These are phyloP conservation scores for Teratosphaeria pseudoeucalypti DNA, from an alignment of 2,329 filamentous ascomycete genomes.

Conservation along the genomic window DNA sequence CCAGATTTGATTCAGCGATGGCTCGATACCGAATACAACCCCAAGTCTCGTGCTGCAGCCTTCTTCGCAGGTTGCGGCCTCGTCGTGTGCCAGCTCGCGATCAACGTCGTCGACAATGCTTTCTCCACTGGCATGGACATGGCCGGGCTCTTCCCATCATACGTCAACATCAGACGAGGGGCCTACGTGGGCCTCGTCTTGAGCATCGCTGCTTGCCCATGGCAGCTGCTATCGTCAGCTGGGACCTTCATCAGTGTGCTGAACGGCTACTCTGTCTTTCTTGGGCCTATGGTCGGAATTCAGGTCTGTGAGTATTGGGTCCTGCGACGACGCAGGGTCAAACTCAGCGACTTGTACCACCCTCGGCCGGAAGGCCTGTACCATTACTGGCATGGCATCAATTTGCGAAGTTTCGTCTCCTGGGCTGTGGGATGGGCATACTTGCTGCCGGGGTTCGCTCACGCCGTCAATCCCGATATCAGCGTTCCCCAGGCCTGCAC, in stretches of 20 bases:
- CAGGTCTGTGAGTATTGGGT: slow-evolving; percentile 39
- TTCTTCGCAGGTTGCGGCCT: slow-evolving; percentile 39
- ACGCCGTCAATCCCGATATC: slow-evolving; percentile 30
- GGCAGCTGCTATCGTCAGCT: slow-evolving; percentile 40
- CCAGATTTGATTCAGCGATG: slow-evolving; percentile 22
- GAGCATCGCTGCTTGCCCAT: slow-evolving; percentile 39
- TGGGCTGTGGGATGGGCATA: slow-evolving; percentile 28
- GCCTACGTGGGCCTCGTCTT: slow-evolving; percentile 39
- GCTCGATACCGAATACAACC: slow-evolving; percentile 24
- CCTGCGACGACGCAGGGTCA: slow-evolving; percentile 29
- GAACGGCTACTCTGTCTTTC: slow-evolving; percentile 36
- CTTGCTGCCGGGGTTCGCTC: slow-evolving; percentile 31
- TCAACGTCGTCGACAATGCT: slow-evolving; percentile 38
- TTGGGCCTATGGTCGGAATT: slow-evolving; percentile 35
- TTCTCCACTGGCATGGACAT: slow-evolving; percentile 47
- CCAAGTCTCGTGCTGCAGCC: slow-evolving; percentile 30
- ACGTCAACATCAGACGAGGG: slow-evolving; percentile 48
- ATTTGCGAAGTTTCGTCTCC: slow-evolving; percentile 34
- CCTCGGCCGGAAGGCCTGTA: slow-evolving; percentile 29
- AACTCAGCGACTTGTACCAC: slow-evolving; percentile 35
- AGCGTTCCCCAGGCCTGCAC: slow-evolving; percentile 28
- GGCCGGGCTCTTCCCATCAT: slow-evolving; percentile 31
- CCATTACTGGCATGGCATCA: slow-evolving; percentile 34
- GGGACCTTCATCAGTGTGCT: slow-evolving; percentile 39
- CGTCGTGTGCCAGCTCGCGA: slow-evolving; percentile 36